Evolutionary conservation across 306 rosid genomes (phyloP).

Genomic region (Calophaca sinica): DNA sequence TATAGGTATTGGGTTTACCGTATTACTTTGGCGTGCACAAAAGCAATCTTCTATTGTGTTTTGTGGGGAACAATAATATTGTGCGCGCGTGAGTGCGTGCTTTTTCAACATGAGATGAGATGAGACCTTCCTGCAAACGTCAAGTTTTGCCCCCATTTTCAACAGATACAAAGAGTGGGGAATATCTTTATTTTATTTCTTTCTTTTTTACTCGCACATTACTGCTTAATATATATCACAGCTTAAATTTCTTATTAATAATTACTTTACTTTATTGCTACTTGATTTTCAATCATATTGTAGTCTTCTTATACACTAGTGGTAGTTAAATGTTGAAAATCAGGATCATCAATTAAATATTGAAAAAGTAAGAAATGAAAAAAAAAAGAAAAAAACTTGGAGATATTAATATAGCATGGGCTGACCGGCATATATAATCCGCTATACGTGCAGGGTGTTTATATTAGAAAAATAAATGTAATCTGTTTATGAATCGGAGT

Average conservation of each 20-base stretch:
- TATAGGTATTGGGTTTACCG: no score
- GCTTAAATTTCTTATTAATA: no score
- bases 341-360: neutral
- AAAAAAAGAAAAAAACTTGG: no score
- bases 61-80: neutral
- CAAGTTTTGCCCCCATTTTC: neutral
- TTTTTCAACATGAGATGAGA: neutral
- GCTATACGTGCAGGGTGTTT: no score
- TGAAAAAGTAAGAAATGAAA: neutral
- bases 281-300: neutral
- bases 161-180: neutral
- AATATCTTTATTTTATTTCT: no score
- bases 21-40: conserved; percentile 11
- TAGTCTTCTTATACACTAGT: neutral
- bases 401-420: neutral
- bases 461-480: no score
- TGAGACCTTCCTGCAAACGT: conserved; percentile 1
- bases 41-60: neutral
- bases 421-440: neutral
- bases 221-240: no score
- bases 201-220: no score
- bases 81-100: neutral
- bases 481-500: no score
- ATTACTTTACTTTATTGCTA: neutral
- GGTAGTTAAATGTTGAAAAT: neutral